A percentile compares a stretch with the other conserved stretches of the same genome.
phyloP scores from a whole-genome alignment of 1,284 basidiomycete species.

The Ceratobasidium sp. region DNA sequence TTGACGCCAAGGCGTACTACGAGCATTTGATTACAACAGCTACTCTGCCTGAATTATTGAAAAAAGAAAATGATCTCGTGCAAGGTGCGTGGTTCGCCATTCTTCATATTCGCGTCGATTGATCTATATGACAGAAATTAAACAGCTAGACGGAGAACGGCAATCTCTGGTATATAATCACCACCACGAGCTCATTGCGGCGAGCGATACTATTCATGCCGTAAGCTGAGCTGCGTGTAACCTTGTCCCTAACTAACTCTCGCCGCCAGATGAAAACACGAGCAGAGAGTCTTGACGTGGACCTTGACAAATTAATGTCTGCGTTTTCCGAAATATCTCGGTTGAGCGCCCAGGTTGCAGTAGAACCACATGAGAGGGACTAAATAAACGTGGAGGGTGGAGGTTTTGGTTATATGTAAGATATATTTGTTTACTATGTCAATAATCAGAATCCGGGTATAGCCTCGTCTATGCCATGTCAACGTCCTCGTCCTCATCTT shows the following conservation, averaged over 20 bases:
- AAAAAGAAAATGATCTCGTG: constrained; percentile 81
- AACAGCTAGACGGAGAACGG: constrained; percentile 87
- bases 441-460: constrained; percentile 6
- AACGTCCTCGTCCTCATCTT: constrained; percentile 74
- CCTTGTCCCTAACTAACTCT: neutral
- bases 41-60: constrained; percentile 76
- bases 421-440: constrained; percentile 35
- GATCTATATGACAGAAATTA: constrained; percentile 72
- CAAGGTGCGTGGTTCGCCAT: constrained; percentile 62
- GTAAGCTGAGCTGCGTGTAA: constrained; percentile 62
- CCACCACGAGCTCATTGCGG: constrained; percentile 92
- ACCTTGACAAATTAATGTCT: constrained; percentile 80
- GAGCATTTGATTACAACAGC: constrained; percentile 86
- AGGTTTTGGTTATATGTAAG: neutral
- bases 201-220: constrained; percentile 89
- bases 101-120: constrained; percentile 14
- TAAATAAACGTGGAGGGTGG: neutral
- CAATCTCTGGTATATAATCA: constrained; percentile 95
- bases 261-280: constrained; percentile 80
- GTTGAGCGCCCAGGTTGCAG: constrained; percentile 75
- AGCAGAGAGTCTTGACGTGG: constrained; percentile 83
- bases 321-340: constrained; percentile 89
- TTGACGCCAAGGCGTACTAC: constrained; percentile 85
- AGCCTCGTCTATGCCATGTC: constrained; percentile 65
- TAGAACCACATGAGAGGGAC: constrained; percentile 56